phyloP scores from a whole-genome alignment of 2,329 filamentous ascomycete species.

The Plenodomus lindquistii region DNA sequence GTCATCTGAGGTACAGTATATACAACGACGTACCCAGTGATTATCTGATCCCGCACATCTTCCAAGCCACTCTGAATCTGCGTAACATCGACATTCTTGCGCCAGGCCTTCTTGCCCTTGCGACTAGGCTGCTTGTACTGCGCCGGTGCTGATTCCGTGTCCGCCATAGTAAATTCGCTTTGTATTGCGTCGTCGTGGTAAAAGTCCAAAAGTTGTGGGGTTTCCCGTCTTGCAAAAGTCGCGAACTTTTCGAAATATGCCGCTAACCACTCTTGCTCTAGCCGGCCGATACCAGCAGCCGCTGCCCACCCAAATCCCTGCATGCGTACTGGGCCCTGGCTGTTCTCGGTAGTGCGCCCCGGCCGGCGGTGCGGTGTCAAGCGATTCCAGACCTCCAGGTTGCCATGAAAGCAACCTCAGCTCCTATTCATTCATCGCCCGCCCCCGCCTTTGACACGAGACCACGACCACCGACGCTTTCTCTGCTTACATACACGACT shows the following conservation, averaged over 20 bases:
- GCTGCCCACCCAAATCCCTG: too few relatives aligned
- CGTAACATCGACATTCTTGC: constrained; percentile 94
- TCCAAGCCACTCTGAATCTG: constrained; percentile 83
- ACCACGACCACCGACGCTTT: constrained; percentile 2
- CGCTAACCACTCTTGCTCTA: not conserved
- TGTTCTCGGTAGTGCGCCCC: constrained; percentile 14
- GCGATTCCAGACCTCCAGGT: constrained; percentile 21
- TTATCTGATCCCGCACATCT: constrained; percentile 84
- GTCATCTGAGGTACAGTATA: not conserved
- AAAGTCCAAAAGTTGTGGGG: constrained; percentile 8
- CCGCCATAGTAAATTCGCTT: constrained; percentile 18
- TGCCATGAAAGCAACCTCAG: constrained; percentile 10
- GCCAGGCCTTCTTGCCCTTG: constrained; percentile 98
- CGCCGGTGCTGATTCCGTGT: constrained; percentile 63
- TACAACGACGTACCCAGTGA: constrained; percentile 69
- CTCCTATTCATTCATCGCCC: constrained; percentile 29
- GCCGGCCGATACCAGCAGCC: constrained; percentile 2
- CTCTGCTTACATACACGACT: constrained; percentile 3
- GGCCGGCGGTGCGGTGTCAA: constrained; percentile 2
- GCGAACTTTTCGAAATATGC: not conserved
- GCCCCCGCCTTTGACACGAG: constrained; percentile 11
- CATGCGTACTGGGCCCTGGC: constrained; percentile 12
- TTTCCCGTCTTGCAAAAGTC: not conserved
- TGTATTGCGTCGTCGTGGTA: constrained; percentile 1
- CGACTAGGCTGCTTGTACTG: constrained; percentile 87